Conservation (phyloP, 169 alveolate genomes). For the Plasmodium gallinaceum region DNA sequence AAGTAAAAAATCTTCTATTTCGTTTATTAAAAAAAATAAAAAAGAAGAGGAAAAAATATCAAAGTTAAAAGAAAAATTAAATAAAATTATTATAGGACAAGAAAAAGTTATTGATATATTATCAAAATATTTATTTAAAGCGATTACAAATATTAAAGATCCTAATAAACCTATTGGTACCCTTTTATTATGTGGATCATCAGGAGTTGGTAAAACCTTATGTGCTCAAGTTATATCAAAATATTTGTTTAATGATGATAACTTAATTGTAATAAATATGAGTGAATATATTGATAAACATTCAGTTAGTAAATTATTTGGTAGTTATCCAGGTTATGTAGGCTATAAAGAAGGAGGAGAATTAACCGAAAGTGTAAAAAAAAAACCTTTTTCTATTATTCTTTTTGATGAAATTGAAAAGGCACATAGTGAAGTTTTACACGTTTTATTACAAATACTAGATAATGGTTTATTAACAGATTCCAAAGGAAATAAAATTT, state of each 20-base stretch:
- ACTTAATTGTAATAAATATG: slow-evolving; percentile 91
- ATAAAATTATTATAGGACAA: slow-evolving; percentile 69
- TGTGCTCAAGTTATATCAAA: slow-evolving; percentile 92
- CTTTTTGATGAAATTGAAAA: slow-evolving; percentile 92
- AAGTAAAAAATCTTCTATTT: slow-evolving; percentile 57
- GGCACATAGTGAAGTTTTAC: slow-evolving; percentile 91
- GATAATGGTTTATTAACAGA: slow-evolving; percentile 92
- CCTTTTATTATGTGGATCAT: slow-evolving; percentile 91
- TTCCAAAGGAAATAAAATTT: slow-evolving; percentile 88
- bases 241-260: slow-evolving; percentile 85
- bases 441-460: slow-evolving; percentile 85
- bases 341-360: slow-evolving; percentile 94
- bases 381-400: slow-evolving; percentile 88
- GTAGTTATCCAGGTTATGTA: slow-evolving; percentile 94
- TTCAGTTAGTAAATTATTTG: slow-evolving; percentile 90
- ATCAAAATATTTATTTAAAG: slow-evolving; percentile 81
- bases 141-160: slow-evolving; percentile 88
- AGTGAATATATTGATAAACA: slow-evolving; percentile 93
- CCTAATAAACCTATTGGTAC: slow-evolving; percentile 92
- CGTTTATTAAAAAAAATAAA: slow-evolving; percentile 61
- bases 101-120: slow-evolving; percentile 73
- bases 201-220: slow-evolving; percentile 93
- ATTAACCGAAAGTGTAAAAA: slow-evolving; percentile 87
- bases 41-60: slow-evolving; percentile 65
- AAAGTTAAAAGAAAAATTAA: slow-evolving; percentile 76